A percentile compares a stretch with the other conserved stretches of the same genome.
phyloP scores from a whole-genome alignment of 352 stramenopile genomes.

The Aphanomyces invadans region DNA sequence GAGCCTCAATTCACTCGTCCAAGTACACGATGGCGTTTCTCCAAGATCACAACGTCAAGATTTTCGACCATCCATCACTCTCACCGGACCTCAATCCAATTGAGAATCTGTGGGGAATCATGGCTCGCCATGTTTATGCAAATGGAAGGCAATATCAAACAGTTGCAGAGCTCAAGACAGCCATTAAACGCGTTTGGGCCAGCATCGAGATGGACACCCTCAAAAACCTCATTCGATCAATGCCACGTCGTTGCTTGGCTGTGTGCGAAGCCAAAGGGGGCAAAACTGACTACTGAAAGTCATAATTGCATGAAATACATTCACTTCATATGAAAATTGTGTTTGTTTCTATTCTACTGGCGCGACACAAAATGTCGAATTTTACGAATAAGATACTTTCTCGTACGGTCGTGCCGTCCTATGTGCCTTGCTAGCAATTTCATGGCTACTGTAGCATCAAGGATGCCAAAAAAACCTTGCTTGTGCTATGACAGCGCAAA shows the following conservation, averaged over 20 bases:
- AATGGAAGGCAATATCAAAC: neutral
- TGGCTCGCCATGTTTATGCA: neutral
- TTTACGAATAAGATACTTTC: too few relatives aligned
- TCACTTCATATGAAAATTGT: too few relatives aligned
- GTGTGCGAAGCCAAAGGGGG: neutral
- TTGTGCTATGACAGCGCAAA: too few relatives aligned
- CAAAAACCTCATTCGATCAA: neutral
- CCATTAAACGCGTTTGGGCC: neutral
- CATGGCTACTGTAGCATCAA: too few relatives aligned
- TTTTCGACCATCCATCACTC: neutral
- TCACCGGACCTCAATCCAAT: neutral
- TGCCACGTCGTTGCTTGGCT: neutral
- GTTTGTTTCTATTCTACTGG: too few relatives aligned
- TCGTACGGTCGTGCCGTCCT: too few relatives aligned
- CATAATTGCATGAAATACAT: too few relatives aligned
- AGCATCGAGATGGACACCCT: neutral
- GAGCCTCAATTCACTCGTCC: constrained; percentile 23
- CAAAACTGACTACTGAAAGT: neutral
- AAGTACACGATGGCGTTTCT: neutral
- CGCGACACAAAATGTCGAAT: too few relatives aligned
- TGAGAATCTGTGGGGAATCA: neutral
- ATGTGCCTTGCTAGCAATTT: too few relatives aligned
- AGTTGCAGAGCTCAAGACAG: neutral
- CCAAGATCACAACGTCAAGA: neutral
- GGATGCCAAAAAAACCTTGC: too few relatives aligned